Evolutionary conservation across 208 protist species (phyloP).

Genomic region (Crithidia sp.): DNA sequence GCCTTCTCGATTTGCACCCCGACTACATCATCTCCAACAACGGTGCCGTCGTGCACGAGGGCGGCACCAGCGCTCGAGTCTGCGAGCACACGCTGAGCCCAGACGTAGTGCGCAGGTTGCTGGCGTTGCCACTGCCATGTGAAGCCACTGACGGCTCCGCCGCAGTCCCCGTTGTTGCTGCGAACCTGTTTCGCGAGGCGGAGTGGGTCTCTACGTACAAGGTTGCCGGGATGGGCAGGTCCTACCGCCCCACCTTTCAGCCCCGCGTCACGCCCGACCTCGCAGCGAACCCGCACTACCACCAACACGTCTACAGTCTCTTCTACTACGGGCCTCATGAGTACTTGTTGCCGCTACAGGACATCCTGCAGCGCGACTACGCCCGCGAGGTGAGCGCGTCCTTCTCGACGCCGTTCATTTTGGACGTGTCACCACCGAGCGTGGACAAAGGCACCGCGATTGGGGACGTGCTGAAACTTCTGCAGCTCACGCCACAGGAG

Average conservation of each 20-base stretch:
- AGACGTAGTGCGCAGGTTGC: conserved; percentile 34
- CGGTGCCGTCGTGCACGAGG: conserved; percentile 47
- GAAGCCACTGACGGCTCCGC: conserved; percentile 5
- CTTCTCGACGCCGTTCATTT: conserved; percentile 37
- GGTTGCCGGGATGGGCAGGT: conserved; percentile 19
- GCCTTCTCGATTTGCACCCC: conserved; percentile 35
- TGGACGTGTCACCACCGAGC: conserved; percentile 32
- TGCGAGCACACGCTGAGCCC: conserved; percentile 35
- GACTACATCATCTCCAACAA: conserved; percentile 70
- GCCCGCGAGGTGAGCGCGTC: conserved; percentile 27
- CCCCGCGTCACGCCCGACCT: conserved; percentile 35
- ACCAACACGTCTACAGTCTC: conserved; percentile 3
- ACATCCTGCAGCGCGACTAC: conserved; percentile 31
- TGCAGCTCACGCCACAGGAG: conserved; percentile 34
- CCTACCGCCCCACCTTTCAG: conserved; percentile 35
- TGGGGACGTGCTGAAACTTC: conserved; percentile 28
- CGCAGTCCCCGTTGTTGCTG: conserved; percentile 17
- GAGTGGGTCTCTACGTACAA: conserved; percentile 37
- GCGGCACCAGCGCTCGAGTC: conserved; percentile 22
- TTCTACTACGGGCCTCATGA: conserved; percentile 30
- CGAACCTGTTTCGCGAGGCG: conserved; percentile 39
- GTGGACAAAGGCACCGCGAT: conserved; percentile 53
- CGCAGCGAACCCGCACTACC: not conserved
- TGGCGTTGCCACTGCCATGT: conserved; percentile 11
- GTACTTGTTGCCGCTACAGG: conserved; percentile 26